Evolutionary conservation across 352 stramenopile genomes (phyloP), one percentile per base, ranked within the genome.

Genomic region (Phytophthora aleatoria): DNA sequence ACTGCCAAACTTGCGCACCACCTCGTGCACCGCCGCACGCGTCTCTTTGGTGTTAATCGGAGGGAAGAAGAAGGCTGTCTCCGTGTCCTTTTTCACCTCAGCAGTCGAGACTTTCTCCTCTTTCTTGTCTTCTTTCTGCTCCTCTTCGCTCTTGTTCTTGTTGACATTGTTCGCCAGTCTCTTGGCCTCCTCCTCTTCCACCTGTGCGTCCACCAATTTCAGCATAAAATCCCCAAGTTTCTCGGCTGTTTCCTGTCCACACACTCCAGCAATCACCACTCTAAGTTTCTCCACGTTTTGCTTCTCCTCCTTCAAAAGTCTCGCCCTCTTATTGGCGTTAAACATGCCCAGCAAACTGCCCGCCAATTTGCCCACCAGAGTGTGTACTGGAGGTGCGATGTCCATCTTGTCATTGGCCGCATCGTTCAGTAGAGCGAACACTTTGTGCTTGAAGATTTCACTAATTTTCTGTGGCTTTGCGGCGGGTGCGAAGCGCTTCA

Each of bases 11-110:
- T 89, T 71, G 0, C 93, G 89, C 33, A 98, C 70, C 15, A 81
- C 70, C 49, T 91, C 67, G 71, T 99, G 95, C 47, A 98, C 81
- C 0, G 73, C 71, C 30, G 87, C 86, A 5, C 96, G 92, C 12
- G 73, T 79, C 30, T 97, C 76, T 57, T 98, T 98, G 49, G 91
- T 75, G 0, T 81, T 59, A 51, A 98, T 80, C 15, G 79, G 70
- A 0, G 84, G 82, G 45, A 94, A 90, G 57, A 87, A 89, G 66
- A 93, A 94, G 28, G 58, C 58, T 0, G 64, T 57, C 12, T 77
- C 63, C 0, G 66, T 35, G 30, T 76, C 62, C 28, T 64, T 57
- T 38, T 62, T 58, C n/a, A 38, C 36, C 12, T 54, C 49, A 55
- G 30, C 12, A 45, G 7, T 33, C 28, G 35, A n/a, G 6, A 27